Conservation (phyloP, 192 early-diverging fungal species). For the Cetraspora pellucida region DNA sequence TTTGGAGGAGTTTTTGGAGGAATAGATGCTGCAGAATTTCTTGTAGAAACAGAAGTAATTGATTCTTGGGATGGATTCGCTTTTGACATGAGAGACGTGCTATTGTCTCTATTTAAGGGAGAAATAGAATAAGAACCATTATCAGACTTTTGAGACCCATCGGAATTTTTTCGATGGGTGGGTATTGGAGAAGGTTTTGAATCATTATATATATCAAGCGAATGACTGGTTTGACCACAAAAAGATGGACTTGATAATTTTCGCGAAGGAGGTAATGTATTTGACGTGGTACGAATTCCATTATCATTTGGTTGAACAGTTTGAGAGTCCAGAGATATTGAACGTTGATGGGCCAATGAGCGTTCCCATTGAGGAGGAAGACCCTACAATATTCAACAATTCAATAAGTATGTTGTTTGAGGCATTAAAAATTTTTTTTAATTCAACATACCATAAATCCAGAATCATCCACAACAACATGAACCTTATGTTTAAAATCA, state of each 20-base stretch:
- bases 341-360: slow-evolving; percentile 27
- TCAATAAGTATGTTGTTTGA: neutral
- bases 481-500: slow-evolving; percentile 55
- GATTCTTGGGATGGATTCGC: no score
- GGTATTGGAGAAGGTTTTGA: neutral
- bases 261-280: neutral
- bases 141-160: neutral
- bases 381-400: slow-evolving; percentile 37
- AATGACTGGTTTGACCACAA: neutral
- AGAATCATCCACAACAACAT: slow-evolving; percentile 51
- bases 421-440: neutral
- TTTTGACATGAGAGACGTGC: no score
- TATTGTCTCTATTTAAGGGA: no score
- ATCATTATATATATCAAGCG: neutral
- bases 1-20: no score
- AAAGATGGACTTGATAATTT: slow-evolving; percentile 13
- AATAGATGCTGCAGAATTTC: no score
- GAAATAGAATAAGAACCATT: neutral
- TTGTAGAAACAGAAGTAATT: no score
- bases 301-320: neutral
- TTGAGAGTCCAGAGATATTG: slow-evolving; percentile 15
- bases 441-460: slow-evolving; percentile 30
- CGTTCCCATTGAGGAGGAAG: slow-evolving; percentile 53
- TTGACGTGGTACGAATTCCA: neutral
- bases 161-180: slow-evolving; percentile 2